Base-by-base conservation (phyloP, 192 early-diverging fungal species). In the Chytriomyces sp. region DNA sequence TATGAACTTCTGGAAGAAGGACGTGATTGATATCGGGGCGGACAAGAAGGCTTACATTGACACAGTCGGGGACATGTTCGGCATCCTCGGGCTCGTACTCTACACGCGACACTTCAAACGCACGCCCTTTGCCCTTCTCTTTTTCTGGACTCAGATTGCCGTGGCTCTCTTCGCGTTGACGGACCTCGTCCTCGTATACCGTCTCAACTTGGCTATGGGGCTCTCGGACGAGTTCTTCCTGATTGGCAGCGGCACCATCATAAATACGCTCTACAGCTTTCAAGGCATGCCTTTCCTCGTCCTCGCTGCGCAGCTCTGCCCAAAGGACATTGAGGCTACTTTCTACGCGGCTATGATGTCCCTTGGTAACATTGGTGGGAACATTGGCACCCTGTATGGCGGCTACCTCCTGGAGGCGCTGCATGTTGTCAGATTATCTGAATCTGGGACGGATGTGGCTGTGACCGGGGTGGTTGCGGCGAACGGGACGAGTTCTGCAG, bases 121-220 rank as follows among this genome's bases (percentile, higher is more conserved):
- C 10, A 54, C 64, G 3, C n/a, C 22, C 8, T 75, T 75, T 39
- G 56, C 69, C 31, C 5, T 65, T 10, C 14, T 75, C 28, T 71
- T 75, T 39, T 75, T 75, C 41, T 75, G 74, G 74, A 67, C 74
- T n/a, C 74, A 75, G 44, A 58, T 75, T 73, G 14, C 10, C 4
- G 36, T 75, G 12, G 40, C 61, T 12, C 4, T 75, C 19, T 57
- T 73, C 62, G 68, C 52, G 5, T 7, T 75, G 25, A 17, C 54
- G 54, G 74, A 75, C 73, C n/a, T 75, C 38, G 59, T 69, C 8
- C 41, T 75, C 31, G 62, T 67, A 22, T 19, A 75, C 5, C 53
- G 65, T 25, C 73, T 68, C 69, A 75, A 75, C 59, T 26, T 58
- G 5, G 1, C 10, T 17, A 8, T 4, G 0, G 74, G 74, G 28